Conservation (phyloP, 1,139 yeast species). For the Pichia sp. region DNA sequence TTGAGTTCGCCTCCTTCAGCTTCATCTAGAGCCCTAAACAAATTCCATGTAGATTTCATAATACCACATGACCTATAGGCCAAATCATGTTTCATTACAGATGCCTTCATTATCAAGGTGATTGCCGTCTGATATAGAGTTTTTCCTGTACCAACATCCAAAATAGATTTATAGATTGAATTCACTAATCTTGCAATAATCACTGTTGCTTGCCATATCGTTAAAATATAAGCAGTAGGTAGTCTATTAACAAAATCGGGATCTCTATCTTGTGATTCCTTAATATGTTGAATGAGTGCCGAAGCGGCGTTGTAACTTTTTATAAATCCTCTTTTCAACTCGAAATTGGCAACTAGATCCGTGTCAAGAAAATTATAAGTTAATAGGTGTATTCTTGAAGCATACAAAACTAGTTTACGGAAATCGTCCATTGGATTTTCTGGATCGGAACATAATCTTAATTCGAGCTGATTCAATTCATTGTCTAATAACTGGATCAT, state of each 20-base stretch:
- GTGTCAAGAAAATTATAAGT: conserved; percentile 78
- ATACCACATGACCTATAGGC: conserved; percentile 90
- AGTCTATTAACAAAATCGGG: conserved; percentile 62
- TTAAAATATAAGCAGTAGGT: conserved; percentile 75
- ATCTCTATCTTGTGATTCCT: conserved; percentile 50
- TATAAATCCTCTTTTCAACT: conserved; percentile 66
- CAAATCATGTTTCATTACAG: conserved; percentile 84
- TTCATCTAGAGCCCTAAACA: conserved; percentile 53
- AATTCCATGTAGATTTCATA: conserved; percentile 90
- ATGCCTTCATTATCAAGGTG: conserved; percentile 63
- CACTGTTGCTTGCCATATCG: conserved; percentile 88
- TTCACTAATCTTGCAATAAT: conserved; percentile 72
- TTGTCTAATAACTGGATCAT: conserved; percentile 59
- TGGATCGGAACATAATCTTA: conserved; percentile 31
- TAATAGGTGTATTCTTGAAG: conserved; percentile 70
- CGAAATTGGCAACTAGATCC: conserved; percentile 44
- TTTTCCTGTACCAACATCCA: conserved; percentile 70
- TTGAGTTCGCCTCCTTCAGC: conserved; percentile 25
- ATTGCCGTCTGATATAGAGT: conserved; percentile 65
- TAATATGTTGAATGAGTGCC: conserved; percentile 59
- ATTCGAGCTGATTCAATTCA: conserved; percentile 70
- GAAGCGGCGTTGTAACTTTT: conserved; percentile 74
- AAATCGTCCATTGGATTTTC: conserved; percentile 47
- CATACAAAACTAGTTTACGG: conserved; percentile 57
- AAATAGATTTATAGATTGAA: conserved; percentile 55